A percentile compares a stretch with the other conserved stretches of the same genome.
Conservation (phyloP, 805 yeast species). For the Metschnikowia matae region DNA sequence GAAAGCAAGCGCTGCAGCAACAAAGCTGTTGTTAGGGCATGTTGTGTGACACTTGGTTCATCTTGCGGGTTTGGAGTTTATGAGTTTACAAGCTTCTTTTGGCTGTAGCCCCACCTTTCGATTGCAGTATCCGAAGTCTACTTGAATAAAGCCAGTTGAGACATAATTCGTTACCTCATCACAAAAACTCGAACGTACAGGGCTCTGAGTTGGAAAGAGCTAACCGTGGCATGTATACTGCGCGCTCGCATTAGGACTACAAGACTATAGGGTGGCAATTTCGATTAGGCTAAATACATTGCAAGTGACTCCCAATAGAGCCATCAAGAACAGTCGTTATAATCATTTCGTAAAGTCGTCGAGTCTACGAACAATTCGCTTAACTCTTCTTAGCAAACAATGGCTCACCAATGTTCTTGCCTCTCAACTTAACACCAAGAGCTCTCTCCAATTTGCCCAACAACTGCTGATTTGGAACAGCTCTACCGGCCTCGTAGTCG, state of each 20-base stretch:
- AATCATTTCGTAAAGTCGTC: background rate
- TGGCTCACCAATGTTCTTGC: conserved; percentile 92
- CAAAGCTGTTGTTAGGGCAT: conserved; percentile 15
- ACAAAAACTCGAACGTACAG: background rate
- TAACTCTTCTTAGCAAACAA: conserved; percentile 55
- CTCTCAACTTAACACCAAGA: conserved; percentile 91
- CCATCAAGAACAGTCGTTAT: conserved; percentile 1
- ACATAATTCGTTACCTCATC: background rate
- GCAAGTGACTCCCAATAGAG: background rate
- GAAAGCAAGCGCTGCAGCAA: conserved; percentile 14
- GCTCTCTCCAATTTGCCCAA: conserved; percentile 90
- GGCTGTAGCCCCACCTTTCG: background rate
- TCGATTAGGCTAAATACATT: conserved; percentile 1
- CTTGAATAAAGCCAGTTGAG: background rate
- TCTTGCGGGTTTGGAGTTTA: background rate
- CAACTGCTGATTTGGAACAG: conserved; percentile 92
- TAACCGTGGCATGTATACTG: background rate
- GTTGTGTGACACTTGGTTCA: background rate
- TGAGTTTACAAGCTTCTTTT: background rate
- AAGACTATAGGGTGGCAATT: background rate
- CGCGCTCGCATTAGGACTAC: background rate
- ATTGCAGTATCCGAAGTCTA: background rate
- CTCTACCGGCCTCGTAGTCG: conserved; percentile 96
- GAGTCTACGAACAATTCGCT: conserved; percentile 1
- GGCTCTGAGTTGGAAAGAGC: background rate